These are phyloP conservation scores for Nannochloris sp. DNA, from an alignment of 139 green algal genomes.

Conservation along the genomic window DNA sequence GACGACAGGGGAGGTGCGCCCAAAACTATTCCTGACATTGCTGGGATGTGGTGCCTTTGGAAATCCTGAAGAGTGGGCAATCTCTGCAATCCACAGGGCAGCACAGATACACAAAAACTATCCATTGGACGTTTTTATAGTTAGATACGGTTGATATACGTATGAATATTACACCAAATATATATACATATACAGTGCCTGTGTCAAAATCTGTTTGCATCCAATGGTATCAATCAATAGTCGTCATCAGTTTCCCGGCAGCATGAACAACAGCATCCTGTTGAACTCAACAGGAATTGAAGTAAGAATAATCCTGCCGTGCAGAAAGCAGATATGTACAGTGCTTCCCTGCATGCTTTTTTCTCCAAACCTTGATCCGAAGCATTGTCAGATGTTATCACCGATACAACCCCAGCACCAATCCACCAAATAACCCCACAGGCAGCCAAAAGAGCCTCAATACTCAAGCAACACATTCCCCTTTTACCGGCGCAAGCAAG, in stretches of 20 bases:
- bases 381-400: constrained; percentile 2
- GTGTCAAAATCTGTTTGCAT: too few species aligned
- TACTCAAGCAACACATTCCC: neutral
- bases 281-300: neutral
- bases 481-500: neutral
- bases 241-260: neutral
- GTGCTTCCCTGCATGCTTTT: neutral
- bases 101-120: constrained; percentile 1
- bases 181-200: too few species aligned
- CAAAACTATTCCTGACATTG: constrained; percentile 1
- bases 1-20: neutral
- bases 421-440: neutral
- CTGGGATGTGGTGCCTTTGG: constrained; percentile 1
- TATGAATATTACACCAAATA: too few species aligned
- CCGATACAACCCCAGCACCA: neutral
- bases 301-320: neutral
- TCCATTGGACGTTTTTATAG: neutral
- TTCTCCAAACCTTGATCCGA: neutral
- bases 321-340: neutral
- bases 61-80: neutral
- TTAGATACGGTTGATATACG: neutral
- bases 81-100: neutral
- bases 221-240: neutral
- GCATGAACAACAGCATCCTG: constrained; percentile 2
- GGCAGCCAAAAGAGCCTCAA: constrained; percentile 1